Evolutionary conservation across 352 stramenopile genomes (phyloP).

Genomic region (Halophytophthora batemanensis): DNA sequence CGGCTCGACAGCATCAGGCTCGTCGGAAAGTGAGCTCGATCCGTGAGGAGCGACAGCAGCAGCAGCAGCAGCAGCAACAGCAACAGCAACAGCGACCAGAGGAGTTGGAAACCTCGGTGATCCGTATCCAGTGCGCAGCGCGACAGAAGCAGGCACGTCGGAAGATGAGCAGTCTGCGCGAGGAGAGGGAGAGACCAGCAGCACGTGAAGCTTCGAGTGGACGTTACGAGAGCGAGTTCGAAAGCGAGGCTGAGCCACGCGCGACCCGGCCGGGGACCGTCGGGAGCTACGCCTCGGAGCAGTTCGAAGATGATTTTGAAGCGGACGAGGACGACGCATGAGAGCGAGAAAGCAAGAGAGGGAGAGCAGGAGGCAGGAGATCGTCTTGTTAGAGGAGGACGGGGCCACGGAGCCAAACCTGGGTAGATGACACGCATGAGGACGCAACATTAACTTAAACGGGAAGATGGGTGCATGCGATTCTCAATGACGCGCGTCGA

Average conservation of each 20-base stretch:
- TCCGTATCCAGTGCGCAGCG: conserved; percentile 58
- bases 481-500: too few relatives aligned
- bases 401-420: too few relatives aligned
- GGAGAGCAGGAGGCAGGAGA: too few relatives aligned
- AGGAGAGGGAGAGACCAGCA: conserved; percentile 8
- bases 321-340: conserved; percentile 8
- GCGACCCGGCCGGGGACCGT: conserved; percentile 38
- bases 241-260: neutral
- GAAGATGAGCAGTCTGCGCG: conserved; percentile 28
- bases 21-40: conserved; percentile 12
- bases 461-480: too few relatives aligned
- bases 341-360: neutral
- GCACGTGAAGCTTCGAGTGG: neutral
- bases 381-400: too few relatives aligned
- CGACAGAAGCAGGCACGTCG: conserved; percentile 45
- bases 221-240: conserved; percentile 1
- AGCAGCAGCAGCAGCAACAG: neutral
- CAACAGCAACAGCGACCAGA: neutral
- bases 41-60: conserved; percentile 7
- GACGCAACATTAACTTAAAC: too few relatives aligned
- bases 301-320: conserved; percentile 62
- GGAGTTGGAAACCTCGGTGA: conserved; percentile 22
- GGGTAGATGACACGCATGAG: too few relatives aligned
- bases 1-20: conserved; percentile 30
- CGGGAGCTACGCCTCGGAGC: conserved; percentile 58